Evolutionary conservation across 2,329 filamentous ascomycete species (phyloP).

Genomic region (Diaporthe batatas): DNA sequence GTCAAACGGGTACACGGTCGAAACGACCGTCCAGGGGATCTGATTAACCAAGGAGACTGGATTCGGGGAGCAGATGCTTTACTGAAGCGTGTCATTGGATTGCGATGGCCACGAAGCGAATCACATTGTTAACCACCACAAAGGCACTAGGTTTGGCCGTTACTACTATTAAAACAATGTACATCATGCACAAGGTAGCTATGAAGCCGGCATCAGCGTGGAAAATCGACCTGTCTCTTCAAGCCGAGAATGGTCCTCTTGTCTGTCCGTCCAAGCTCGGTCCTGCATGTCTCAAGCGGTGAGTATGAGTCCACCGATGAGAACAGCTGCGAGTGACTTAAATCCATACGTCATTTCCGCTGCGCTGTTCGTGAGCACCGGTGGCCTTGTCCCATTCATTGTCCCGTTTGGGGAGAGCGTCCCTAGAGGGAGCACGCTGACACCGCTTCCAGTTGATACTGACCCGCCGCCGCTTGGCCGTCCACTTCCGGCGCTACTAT

Average conservation of each 20-base stretch:
- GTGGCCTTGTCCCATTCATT: constrained; percentile 19
- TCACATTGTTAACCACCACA: not conserved
- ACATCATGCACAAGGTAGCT: not conserved
- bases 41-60: too few species aligned
- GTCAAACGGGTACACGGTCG: too few species aligned
- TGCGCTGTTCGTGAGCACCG: not conserved
- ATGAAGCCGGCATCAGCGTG: not conserved
- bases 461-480: not conserved
- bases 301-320: not conserved
- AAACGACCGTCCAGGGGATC: too few species aligned
- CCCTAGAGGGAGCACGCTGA: not conserved
- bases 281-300: not conserved
- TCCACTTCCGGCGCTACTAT: not conserved
- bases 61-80: too few species aligned
- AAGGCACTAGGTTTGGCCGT: not conserved
- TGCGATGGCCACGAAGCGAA: not conserved
- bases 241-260: not conserved
- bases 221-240: not conserved
- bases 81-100: too few species aligned
- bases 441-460: not conserved
- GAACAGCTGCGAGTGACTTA: not conserved
- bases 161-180: not conserved
- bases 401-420: not conserved
- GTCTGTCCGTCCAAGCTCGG: not conserved
- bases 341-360: not conserved